Evolutionary conservation across 257 asterid species (phyloP).

Genomic region (Galeopsis tetrahit): DNA sequence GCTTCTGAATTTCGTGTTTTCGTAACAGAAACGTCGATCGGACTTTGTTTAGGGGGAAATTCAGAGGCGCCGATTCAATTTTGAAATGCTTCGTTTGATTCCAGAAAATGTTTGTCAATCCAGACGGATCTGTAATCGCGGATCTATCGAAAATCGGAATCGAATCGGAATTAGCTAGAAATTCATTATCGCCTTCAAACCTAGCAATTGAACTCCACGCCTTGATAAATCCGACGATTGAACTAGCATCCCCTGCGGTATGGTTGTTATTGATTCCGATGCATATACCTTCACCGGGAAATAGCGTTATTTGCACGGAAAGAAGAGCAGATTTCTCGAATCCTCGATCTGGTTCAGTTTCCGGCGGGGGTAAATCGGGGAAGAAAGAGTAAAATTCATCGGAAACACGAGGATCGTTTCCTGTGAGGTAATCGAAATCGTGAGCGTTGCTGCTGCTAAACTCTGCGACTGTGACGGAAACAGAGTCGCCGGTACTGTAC

Average conservation of each 20-base stretch:
- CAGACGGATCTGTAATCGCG: conserved; percentile 42
- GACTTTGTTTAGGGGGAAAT: conserved; percentile 36
- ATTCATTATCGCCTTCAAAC: conserved; percentile 30
- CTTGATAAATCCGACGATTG: conserved; percentile 44
- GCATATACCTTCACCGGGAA: conserved; percentile 47
- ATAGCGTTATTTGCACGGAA: conserved; percentile 48
- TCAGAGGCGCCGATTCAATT: conserved; percentile 7
- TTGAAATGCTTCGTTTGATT: conserved; percentile 10
- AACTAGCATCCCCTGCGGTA: conserved; percentile 51
- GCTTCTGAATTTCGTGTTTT: conserved; percentile 39
- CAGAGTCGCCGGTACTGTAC: conserved; percentile 46
- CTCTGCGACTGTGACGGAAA: conserved; percentile 44
- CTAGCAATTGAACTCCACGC: conserved; percentile 44
- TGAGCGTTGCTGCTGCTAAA: conserved; percentile 19
- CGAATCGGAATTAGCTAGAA: neutral
- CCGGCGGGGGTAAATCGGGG: conserved; percentile 37
- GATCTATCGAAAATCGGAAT: conserved; percentile 52
- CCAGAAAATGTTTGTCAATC: conserved; percentile 33
- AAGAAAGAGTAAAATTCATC: conserved; percentile 40
- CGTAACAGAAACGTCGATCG: conserved; percentile 44
- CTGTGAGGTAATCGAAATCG: conserved; percentile 39
- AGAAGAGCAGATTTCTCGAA: conserved; percentile 31
- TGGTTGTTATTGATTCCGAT: conserved; percentile 47
- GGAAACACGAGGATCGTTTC: conserved; percentile 40
- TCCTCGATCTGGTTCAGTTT: conserved; percentile 6